These are phyloP conservation scores for Myxozyma nipponensis DNA, from an alignment of 805 yeast species.

Conservation along the genomic window DNA sequence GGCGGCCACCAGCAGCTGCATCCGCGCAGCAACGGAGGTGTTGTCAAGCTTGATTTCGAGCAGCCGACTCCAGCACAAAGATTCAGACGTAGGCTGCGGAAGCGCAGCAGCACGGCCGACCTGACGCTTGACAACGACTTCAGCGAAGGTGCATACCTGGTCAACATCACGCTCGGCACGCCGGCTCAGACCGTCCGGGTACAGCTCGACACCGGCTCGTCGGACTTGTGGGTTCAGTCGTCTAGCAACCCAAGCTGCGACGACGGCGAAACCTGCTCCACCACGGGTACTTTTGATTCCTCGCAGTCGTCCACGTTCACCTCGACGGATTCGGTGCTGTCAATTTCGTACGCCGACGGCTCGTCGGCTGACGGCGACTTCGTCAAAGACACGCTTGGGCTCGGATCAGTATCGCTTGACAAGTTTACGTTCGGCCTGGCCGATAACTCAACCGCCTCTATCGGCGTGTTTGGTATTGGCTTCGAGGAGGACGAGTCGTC, in stretches of 20 bases:
- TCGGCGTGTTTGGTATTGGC: constrained; percentile 49
- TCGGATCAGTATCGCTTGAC: constrained; percentile 48
- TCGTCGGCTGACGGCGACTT: constrained; percentile 50
- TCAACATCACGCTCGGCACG: constrained; percentile 49
- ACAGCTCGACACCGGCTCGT: constrained; percentile 69
- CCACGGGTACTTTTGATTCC: constrained; percentile 34
- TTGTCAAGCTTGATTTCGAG: not conserved
- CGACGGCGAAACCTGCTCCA: constrained; percentile 24
- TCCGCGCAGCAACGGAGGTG: not conserved
- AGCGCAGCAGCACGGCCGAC: constrained; percentile 11
- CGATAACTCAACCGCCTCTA: constrained; percentile 54
- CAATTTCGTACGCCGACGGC: constrained; percentile 45
- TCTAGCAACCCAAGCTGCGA: constrained; percentile 40
- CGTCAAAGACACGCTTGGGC: constrained; percentile 58
- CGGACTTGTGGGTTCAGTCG: constrained; percentile 64
- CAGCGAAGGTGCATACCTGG: constrained; percentile 32
- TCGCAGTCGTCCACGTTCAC: constrained; percentile 32
- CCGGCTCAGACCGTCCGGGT: constrained; percentile 51
- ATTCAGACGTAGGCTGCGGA: constrained; percentile 2
- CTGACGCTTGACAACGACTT: constrained; percentile 30
- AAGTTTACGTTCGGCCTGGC: constrained; percentile 72
- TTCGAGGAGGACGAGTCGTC: constrained; percentile 36
- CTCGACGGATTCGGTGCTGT: constrained; percentile 32
- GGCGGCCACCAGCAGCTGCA: not conserved
- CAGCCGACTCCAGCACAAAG: not conserved